Evolutionary conservation across 2,329 filamentous ascomycete genomes (phyloP).

Genomic region (Hymenoscyphus infarciens): DNA sequence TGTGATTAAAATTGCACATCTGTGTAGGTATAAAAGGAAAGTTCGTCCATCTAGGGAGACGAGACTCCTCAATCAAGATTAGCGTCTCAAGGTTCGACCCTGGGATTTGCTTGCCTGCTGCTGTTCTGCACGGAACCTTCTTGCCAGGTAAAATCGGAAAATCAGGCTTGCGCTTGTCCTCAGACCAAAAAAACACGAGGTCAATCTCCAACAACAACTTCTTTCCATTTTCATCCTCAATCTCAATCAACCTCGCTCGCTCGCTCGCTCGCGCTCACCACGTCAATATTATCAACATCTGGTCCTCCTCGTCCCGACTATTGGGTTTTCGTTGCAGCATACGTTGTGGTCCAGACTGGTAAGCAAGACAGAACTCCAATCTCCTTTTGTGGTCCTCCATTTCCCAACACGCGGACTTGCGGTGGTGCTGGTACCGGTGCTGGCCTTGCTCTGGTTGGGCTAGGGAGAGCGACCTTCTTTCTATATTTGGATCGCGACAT

Average conservation of each 20-base stretch:
- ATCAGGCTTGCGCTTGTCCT: too few relatives aligned
- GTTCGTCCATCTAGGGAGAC: not conserved
- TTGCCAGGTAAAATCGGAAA: too few relatives aligned
- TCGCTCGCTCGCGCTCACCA: not conserved
- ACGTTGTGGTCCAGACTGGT: constrained; percentile 2
- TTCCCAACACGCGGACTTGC: not conserved
- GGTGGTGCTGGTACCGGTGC: not conserved
- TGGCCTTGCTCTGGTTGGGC: not conserved
- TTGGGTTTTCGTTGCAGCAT: not conserved
- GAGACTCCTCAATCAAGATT: not conserved
- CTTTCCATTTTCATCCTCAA: not conserved
- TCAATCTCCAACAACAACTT: not conserved
- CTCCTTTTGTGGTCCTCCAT: not conserved
- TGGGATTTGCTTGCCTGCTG: not conserved
- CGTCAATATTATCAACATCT: not conserved
- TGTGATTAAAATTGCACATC: not conserved
- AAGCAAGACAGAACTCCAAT: not conserved
- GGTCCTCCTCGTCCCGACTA: not conserved
- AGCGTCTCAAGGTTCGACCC: not conserved
- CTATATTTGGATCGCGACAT: constrained; percentile 24
- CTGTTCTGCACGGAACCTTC: not conserved
- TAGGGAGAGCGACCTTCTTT: not conserved
- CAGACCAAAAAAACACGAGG: too few relatives aligned
- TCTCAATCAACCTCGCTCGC: not conserved
- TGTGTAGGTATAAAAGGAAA: not conserved